These are phyloP conservation scores for Cryptococcus sp. DNA, from an alignment of 1,284 basidiomycete genomes.

Conservation along the genomic window DNA sequence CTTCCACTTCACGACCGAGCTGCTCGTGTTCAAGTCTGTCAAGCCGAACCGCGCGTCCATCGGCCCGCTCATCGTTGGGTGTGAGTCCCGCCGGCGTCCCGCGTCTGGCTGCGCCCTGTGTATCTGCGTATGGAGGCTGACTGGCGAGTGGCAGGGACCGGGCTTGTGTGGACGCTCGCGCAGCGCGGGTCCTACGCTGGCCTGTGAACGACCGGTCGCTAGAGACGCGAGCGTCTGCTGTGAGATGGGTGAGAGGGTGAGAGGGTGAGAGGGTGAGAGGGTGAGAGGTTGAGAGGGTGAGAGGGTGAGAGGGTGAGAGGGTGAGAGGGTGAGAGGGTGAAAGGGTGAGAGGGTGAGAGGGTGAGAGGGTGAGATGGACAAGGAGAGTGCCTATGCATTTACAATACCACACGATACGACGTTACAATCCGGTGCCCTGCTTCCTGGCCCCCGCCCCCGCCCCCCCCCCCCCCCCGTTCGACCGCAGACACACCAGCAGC, in stretches of 20 bases:
- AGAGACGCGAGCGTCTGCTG: background rate
- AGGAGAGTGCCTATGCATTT: background rate
- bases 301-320: too few species aligned
- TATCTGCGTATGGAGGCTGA: background rate
- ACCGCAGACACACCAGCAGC: background rate
- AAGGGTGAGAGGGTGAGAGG: too few species aligned
- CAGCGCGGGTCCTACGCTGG: constrained; percentile 34
- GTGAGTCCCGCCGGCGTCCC: constrained; percentile 58
- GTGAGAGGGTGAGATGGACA: background rate
- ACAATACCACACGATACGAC: background rate
- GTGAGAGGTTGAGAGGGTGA: too few species aligned
- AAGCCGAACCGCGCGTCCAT: constrained; percentile 63
- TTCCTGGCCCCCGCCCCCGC: too few species aligned
- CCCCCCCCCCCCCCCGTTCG: too few species aligned
- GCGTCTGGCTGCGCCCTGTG: background rate
- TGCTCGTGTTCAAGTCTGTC: constrained; percentile 76
- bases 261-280: too few species aligned
- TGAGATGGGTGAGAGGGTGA: too few species aligned
- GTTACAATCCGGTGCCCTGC: too few species aligned
- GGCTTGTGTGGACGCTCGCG: constrained; percentile 32
- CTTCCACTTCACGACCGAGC: constrained; percentile 81
- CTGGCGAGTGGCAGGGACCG: constrained; percentile 14
- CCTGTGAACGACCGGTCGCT: background rate
- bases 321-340: too few species aligned
- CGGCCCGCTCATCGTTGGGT: constrained; percentile 78